phyloP scores from a whole-genome alignment of 2,329 filamentous ascomycete genomes.

The Aspergillus fijiensis region DNA sequence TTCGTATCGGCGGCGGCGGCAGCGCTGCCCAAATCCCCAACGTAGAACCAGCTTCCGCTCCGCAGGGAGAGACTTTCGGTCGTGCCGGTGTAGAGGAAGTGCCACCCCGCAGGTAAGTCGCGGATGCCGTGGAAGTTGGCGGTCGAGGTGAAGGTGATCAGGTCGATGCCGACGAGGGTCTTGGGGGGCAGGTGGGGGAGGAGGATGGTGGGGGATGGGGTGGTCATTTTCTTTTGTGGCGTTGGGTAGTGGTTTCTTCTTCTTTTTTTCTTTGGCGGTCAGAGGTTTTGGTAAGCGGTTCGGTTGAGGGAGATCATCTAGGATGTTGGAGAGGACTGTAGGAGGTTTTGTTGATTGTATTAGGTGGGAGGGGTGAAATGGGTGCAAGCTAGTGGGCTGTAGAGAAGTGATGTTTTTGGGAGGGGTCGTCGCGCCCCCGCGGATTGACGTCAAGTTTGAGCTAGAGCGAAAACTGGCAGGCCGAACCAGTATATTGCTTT shows the following conservation, averaged over 20 bases:
- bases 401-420: background rate
- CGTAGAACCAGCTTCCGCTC: slow-evolving; percentile 62
- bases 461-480: no score
- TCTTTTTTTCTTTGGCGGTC: background rate
- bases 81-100: slow-evolving; percentile 62
- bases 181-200: slow-evolving; percentile 47
- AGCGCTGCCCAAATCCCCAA: slow-evolving; percentile 39
- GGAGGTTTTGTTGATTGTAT: no score
- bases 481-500: no score
- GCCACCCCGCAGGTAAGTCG: slow-evolving; percentile 57
- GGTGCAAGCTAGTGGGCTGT: no score
- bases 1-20: slow-evolving; percentile 11
- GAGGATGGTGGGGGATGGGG: slow-evolving; percentile 38
- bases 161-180: slow-evolving; percentile 53
- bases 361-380: no score
- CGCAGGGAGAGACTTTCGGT: slow-evolving; percentile 60
- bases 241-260: background rate
- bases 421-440: background rate
- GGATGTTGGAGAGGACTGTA: background rate
- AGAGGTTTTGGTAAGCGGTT: background rate
- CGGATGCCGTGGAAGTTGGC: slow-evolving; percentile 62
- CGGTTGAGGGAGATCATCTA: background rate
- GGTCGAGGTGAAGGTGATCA: slow-evolving; percentile 63
- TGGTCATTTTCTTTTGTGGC: background rate
- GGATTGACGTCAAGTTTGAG: slow-evolving; percentile 7